These are phyloP conservation scores for Exophiala spinifera DNA, from an alignment of 2,329 filamentous ascomycete species.

Conservation along the genomic window DNA sequence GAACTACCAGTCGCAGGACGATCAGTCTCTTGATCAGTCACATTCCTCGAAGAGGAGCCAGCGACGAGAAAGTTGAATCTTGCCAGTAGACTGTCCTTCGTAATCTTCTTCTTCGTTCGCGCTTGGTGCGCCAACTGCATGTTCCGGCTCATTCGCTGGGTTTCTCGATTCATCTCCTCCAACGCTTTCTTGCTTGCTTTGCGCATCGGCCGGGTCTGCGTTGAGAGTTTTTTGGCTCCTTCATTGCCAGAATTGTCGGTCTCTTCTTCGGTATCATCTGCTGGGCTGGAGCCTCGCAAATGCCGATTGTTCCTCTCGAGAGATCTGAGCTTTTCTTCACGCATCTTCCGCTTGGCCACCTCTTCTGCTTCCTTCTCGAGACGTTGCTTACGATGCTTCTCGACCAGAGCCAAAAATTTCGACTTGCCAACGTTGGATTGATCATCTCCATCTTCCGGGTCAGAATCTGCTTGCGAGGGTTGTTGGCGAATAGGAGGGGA, in stretches of 20 bases:
- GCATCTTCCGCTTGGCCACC: conserved; percentile 40
- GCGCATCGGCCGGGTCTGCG: conserved; percentile 60
- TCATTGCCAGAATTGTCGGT: conserved; percentile 61
- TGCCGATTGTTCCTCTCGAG: conserved; percentile 30
- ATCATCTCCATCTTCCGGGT: conserved; percentile 27
- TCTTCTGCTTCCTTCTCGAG: conserved; percentile 61
- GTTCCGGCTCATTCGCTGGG: conserved; percentile 82
- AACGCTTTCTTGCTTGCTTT: conserved; percentile 93
- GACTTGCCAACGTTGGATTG: conserved; percentile 45
- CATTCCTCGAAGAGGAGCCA: conserved; percentile 29
- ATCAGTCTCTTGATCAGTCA: conserved; percentile 24
- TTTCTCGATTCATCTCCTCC: conserved; percentile 93
- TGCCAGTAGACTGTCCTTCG: conserved; percentile 76
- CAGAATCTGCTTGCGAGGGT: conserved; percentile 26
- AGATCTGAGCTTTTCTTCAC: conserved; percentile 31
- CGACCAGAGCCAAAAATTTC: conserved; percentile 69
- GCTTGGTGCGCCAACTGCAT: conserved; percentile 90
- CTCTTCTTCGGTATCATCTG: conserved; percentile 48
- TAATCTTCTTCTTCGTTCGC: conserved; percentile 86
- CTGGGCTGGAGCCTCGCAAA: conserved; percentile 29
- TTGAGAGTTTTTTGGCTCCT: conserved; percentile 62
- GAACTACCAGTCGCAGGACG: conserved; percentile 52
- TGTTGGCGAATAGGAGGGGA: conserved; percentile 28
- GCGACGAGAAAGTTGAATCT: conserved; percentile 67
- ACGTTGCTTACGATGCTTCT: conserved; percentile 69